Base-by-base conservation (phyloP, 169 alveolate genomes). In the Plasmodium vivax region DNA sequence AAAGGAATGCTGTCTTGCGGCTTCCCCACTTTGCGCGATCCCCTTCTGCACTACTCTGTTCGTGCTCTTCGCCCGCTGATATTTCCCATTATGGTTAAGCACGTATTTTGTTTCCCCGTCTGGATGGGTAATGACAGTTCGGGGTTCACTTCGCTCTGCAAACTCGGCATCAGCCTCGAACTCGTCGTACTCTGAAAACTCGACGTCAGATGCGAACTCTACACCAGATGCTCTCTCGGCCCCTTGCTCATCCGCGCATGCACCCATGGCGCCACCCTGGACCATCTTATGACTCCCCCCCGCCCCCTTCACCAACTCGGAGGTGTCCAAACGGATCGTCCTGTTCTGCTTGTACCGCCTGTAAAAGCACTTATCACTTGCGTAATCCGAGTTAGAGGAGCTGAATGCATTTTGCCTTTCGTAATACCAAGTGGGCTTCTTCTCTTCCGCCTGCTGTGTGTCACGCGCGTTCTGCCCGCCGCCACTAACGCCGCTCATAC, bases 351-450 rank as follows among this genome's bases (percentile, higher is more conserved):
- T 77, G 47, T 68, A 68, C 74, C 73, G 32, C 36, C 45, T 80
- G 23, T 62, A 43, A 80, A 79, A 62, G 34, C 38, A 12, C 36
- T 51, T 87, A 51, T 88, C 90, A 88, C 84, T 71, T 80, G 85
- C 72, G 36, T 19, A 58, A 36, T 88, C 90, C 27, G 94, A 88
- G 23, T 56, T 77, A 88, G 90, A 62, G 19, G 74, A 45, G 71
- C 90, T 58, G 2, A 88, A 45, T 62, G 54, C 23, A 62, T 41
- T 32, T 30, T 80, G 54, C 16, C 30, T 68, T 8, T 68, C 38
- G 77, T 30, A 68, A 68, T 68, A 62, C 74, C 38, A 45, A 23
- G 73, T 30, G 10, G 71, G 9, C 10, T 30, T 30, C 12, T 79
- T 43, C 45, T 58, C 16, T 32, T 41, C 38, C 41, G 41, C 41